Conservation (phyloP, 2,329 filamentous ascomycete genomes). For the Sordariomycetes sp. region DNA sequence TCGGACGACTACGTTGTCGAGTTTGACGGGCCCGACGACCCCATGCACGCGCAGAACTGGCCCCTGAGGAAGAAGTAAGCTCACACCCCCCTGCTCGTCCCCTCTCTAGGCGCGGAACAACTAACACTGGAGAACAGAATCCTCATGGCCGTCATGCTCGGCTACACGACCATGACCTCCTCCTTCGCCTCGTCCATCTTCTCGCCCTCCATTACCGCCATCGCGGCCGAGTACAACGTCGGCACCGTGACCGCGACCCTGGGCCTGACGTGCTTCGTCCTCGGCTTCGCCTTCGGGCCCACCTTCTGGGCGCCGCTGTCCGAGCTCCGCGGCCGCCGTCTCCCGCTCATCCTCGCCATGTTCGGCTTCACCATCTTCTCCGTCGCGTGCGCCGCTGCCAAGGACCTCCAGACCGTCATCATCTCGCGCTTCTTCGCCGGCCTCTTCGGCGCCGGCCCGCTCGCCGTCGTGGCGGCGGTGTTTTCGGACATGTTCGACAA, state of each 20-base stretch:
- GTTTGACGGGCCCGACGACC: constrained; percentile 76
- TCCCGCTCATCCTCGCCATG: constrained; percentile 51
- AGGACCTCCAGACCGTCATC: constrained; percentile 59
- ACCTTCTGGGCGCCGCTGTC: constrained; percentile 63
- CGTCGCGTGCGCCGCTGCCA: constrained; percentile 51
- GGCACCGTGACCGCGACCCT: constrained; percentile 51
- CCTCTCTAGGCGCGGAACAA: constrained; percentile 9
- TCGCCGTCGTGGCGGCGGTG: constrained; percentile 60
- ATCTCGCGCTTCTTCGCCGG: constrained; percentile 66
- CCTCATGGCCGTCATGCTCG: constrained; percentile 55
- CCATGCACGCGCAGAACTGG: constrained; percentile 84
- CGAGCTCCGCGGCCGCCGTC: constrained; percentile 56
- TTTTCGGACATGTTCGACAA: constrained; percentile 66
- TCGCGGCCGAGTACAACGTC: constrained; percentile 50
- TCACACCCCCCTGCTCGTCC: background rate
- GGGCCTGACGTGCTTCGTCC: constrained; percentile 59
- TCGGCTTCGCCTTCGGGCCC: constrained; percentile 63
- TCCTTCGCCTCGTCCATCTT: constrained; percentile 70
- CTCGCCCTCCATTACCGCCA: constrained; percentile 49
- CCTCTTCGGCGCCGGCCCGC: constrained; percentile 58
- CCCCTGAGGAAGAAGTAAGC: constrained; percentile 58
- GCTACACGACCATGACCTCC: constrained; percentile 60
- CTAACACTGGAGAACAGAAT: constrained; percentile 29
- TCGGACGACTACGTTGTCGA: constrained; percentile 72
- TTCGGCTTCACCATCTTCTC: constrained; percentile 62